Conservation (phyloP, 352 stramenopile genomes). For the Globisporangium mamillatum region DNA sequence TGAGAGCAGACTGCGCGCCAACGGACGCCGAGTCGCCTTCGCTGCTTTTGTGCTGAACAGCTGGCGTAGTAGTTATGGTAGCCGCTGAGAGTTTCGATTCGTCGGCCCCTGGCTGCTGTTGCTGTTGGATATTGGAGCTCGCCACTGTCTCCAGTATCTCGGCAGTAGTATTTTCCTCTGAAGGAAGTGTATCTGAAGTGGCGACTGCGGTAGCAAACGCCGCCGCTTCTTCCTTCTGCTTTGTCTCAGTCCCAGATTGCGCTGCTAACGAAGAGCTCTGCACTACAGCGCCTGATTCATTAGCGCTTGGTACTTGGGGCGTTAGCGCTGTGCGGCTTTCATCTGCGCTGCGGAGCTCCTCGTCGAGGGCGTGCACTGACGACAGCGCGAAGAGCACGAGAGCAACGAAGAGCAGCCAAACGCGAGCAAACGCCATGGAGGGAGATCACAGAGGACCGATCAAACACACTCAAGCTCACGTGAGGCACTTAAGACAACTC, state of each 20-base stretch:
- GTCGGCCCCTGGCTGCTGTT: neutral
- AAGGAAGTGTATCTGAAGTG: neutral
- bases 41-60: neutral
- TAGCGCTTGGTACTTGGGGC: neutral
- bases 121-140: neutral
- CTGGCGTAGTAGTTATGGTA: neutral
- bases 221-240: neutral
- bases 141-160: neutral
- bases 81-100: neutral
- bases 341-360: neutral
- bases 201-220: neutral
- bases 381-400: neutral
- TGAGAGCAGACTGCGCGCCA: neutral
- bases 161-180: neutral
- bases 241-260: neutral
- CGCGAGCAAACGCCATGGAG: neutral
- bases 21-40: neutral
- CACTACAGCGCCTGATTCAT: neutral
- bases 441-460: neutral
- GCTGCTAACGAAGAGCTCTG: neutral
- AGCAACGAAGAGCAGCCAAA: neutral
- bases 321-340: neutral
- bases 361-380: neutral
- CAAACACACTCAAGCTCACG: neutral
- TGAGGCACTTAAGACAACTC: neutral